Conservation (phyloP, 2,329 filamentous ascomycete genomes). For the Paraconiothyrium brasiliense region DNA sequence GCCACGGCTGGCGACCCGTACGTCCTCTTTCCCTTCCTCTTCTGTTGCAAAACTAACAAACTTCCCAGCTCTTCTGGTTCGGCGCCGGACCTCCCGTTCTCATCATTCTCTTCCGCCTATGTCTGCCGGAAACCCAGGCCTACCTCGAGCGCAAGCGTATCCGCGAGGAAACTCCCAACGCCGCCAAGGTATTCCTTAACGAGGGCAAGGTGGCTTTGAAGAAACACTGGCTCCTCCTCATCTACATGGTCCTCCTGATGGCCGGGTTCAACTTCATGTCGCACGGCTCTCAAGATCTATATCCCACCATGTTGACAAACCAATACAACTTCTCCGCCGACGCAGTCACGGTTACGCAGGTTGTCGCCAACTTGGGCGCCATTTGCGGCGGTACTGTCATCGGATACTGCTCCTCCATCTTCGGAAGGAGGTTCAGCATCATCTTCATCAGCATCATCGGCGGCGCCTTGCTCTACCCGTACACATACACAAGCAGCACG, state of each 20-base stretch:
- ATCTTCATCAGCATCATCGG: slow-evolving; percentile 66
- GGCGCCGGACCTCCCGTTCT: slow-evolving; percentile 81
- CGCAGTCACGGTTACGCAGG: slow-evolving; percentile 59
- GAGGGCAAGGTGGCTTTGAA: slow-evolving; percentile 83
- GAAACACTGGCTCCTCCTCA: slow-evolving; percentile 80
- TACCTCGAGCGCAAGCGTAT: slow-evolving; percentile 74
- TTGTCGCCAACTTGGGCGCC: slow-evolving; percentile 61
- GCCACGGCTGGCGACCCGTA: slow-evolving; percentile 79
- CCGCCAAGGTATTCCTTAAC: slow-evolving; percentile 73
- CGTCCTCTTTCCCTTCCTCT: slow-evolving; percentile 11
- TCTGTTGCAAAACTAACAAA: neutral
- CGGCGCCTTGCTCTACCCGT: slow-evolving; percentile 83
- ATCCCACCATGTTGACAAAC: slow-evolving; percentile 68
- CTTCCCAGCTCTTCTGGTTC: slow-evolving; percentile 77
- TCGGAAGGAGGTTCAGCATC: slow-evolving; percentile 59
- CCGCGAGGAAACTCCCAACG: slow-evolving; percentile 66
- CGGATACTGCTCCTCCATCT: slow-evolving; percentile 57
- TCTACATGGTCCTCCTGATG: slow-evolving; percentile 87
- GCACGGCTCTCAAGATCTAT: slow-evolving; percentile 76
- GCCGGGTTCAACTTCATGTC: slow-evolving; percentile 93
- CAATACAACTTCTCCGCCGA: slow-evolving; percentile 64
- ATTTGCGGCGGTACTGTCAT: slow-evolving; percentile 58
- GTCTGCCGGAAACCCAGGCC: slow-evolving; percentile 79
- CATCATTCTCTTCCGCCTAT: slow-evolving; percentile 81
- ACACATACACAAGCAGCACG: slow-evolving; percentile 72